Percentiles rank a stretch among this genome's conserved stretches.
Evolutionary conservation across 495 filamentous ascomycete genomes (phyloP).

Genomic region (Physcia stellaris): DNA sequence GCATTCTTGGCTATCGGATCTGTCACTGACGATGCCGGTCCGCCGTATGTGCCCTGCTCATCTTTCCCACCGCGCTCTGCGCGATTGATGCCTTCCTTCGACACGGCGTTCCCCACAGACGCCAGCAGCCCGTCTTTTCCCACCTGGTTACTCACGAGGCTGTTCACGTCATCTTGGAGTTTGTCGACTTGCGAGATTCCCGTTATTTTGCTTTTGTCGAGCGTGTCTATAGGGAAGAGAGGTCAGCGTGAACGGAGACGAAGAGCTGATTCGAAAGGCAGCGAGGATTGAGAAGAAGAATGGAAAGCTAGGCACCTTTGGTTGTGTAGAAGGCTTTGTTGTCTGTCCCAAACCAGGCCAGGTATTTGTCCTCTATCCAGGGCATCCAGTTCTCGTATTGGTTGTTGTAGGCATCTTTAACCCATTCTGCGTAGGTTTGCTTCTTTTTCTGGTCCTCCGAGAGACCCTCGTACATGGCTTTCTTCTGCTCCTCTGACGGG

Average conservation of each 20-base stretch:
- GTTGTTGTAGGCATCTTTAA: slow-evolving; percentile 43
- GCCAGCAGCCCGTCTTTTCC: slow-evolving; percentile 48
- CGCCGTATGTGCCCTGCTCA: slow-evolving; percentile 36
- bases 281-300: too few relatives aligned
- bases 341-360: slow-evolving; percentile 56
- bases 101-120: slow-evolving; percentile 43
- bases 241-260: background rate
- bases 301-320: slow-evolving; percentile 26
- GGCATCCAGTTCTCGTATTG: slow-evolving; percentile 64
- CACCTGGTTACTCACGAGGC: slow-evolving; percentile 42
- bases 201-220: slow-evolving; percentile 52
- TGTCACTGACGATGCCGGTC: slow-evolving; percentile 7
- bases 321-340: slow-evolving; percentile 56
- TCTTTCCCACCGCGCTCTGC: slow-evolving; percentile 49
- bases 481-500: slow-evolving; percentile 3
- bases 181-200: slow-evolving; percentile 45
- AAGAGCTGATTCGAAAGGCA: background rate
- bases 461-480: slow-evolving; percentile 3
- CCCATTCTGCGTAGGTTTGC: slow-evolving; percentile 36
- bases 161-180: slow-evolving; percentile 48
- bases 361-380: slow-evolving; percentile 59
- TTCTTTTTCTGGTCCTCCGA: slow-evolving; percentile 11
- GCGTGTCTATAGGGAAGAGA: slow-evolving; percentile 37
- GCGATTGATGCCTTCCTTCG: slow-evolving; percentile 51
- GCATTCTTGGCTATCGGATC: slow-evolving; percentile 2